These are phyloP conservation scores for Passalora sequoiae DNA, from an alignment of 2,329 filamentous ascomycete species.

Conservation along the genomic window DNA sequence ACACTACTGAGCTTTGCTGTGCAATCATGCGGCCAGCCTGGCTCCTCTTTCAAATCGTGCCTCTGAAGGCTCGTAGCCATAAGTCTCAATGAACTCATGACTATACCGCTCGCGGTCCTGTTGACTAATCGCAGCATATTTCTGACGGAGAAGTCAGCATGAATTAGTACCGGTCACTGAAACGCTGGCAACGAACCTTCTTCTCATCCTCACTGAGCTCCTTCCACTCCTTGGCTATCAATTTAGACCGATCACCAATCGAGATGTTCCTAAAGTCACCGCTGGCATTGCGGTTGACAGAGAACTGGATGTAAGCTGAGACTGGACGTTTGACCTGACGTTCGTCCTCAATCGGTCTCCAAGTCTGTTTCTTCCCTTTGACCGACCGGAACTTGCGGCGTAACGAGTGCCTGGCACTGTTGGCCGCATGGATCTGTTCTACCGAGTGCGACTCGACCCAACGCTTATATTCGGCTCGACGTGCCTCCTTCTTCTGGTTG, in stretches of 20 bases:
- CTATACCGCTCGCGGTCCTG: constrained; percentile 13
- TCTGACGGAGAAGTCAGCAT: constrained; percentile 13
- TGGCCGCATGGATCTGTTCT: constrained; percentile 55
- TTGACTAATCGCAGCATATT: constrained; percentile 12
- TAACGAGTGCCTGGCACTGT: constrained; percentile 48
- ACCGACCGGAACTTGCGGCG: constrained; percentile 18
- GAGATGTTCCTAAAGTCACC: constrained; percentile 50
- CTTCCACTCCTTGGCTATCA: constrained; percentile 47
- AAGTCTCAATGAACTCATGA: constrained; percentile 12
- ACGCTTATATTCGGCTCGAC: constrained; percentile 42
- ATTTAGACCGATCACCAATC: constrained; percentile 36
- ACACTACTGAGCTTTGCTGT: too few species aligned
- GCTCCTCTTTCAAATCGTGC: constrained; percentile 21
- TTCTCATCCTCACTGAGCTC: constrained; percentile 44
- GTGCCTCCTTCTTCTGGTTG: constrained; percentile 43
- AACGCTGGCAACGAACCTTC: constrained; percentile 36
- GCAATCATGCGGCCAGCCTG: too few species aligned
- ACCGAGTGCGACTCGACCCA: constrained; percentile 55
- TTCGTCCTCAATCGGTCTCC: constrained; percentile 49
- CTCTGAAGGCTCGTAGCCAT: constrained; percentile 37
- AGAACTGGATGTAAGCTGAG: constrained; percentile 43
- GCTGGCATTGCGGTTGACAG: constrained; percentile 39
- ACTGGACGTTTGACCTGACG: constrained; percentile 45
- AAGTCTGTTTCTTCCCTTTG: constrained; percentile 11
- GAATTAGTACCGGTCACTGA: neutral